Percentiles rank a stretch among this genome's conserved stretches.
These are phyloP conservation scores for Ascochyta clinopodiicola DNA, from an alignment of 2,329 filamentous ascomycete species.

Conservation along the genomic window DNA sequence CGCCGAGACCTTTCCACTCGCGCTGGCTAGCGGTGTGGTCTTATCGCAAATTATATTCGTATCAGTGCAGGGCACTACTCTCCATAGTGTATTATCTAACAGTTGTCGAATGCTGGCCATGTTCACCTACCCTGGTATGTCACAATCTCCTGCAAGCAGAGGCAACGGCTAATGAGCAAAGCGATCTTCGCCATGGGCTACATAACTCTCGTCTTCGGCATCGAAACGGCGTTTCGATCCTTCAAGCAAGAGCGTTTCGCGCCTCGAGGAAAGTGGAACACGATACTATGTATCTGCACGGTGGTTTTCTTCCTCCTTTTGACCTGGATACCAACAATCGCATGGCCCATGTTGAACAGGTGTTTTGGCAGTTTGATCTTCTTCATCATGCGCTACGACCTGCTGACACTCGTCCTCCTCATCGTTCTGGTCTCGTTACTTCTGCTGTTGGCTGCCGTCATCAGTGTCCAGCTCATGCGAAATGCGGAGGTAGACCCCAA, in stretches of 20 bases:
- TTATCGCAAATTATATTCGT: constrained; percentile 49
- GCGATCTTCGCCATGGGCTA: constrained; percentile 72
- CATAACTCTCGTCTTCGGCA: constrained; percentile 69
- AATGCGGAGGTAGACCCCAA: constrained; percentile 62
- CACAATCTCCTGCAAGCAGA: not conserved
- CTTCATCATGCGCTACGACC: constrained; percentile 68
- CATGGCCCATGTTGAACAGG: constrained; percentile 62
- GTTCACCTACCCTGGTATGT: constrained; percentile 49
- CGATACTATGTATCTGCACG: constrained; percentile 62
- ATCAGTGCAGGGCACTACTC: constrained; percentile 47
- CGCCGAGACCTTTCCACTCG: constrained; percentile 50
- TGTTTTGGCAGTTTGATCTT: constrained; percentile 74
- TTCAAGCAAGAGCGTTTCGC: constrained; percentile 64
- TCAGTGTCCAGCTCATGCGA: constrained; percentile 65
- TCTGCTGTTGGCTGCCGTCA: constrained; percentile 58
- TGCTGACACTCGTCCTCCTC: constrained; percentile 63
- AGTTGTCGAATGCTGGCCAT: constrained; percentile 45
- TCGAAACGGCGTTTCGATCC: constrained; percentile 66
- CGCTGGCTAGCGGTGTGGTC: constrained; percentile 47
- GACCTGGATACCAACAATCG: constrained; percentile 66
- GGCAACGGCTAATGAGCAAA: constrained; percentile 44
- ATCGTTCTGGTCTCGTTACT: constrained; percentile 59
- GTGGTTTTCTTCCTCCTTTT: constrained; percentile 60
- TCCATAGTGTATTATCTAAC: constrained; percentile 47
- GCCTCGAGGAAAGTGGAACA: constrained; percentile 65